Conservation (phyloP, 768 basidiomycete genomes). For the Hydnum rufescens region DNA sequence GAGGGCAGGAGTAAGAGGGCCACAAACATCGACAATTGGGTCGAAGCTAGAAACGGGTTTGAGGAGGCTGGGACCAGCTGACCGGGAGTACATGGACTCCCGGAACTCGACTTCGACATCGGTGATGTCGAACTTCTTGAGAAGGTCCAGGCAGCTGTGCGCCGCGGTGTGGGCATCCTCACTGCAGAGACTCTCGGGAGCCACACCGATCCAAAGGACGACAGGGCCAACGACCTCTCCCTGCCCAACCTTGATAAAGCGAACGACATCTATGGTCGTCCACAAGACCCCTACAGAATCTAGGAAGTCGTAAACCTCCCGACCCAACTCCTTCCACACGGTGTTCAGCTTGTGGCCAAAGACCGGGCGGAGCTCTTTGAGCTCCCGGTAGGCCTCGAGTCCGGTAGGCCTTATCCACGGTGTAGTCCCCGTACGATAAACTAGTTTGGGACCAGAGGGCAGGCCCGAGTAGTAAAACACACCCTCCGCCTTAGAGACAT, state of each 20-base stretch:
- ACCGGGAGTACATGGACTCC: no score
- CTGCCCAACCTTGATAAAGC: conserved; percentile 17
- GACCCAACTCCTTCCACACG: conserved; percentile 15
- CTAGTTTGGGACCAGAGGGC: conserved; percentile 13
- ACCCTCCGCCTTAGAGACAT: not conserved
- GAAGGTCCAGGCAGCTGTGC: no score
- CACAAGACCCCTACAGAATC: conserved; percentile 16
- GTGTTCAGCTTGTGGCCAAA: conserved; percentile 14
- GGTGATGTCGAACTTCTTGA: no score
- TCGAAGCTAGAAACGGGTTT: no score
- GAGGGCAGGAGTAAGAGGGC: conserved; percentile 20
- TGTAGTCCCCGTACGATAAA: conserved; percentile 16
- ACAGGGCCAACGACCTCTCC: conserved; percentile 12
- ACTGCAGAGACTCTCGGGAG: no score
- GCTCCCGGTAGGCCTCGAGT: conserved; percentile 13
- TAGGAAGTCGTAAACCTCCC: conserved; percentile 14
- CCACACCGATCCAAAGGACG: no score
- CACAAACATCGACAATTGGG: no score
- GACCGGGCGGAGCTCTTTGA: conserved; percentile 18
- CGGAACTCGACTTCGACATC: no score
- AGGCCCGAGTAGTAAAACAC: conserved; percentile 16
- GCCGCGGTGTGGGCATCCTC: no score
- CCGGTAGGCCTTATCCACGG: conserved; percentile 15
- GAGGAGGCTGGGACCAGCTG: no score
- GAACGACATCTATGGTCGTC: conserved; percentile 18